A percentile compares a stretch with the other conserved stretches of the same genome.
Evolutionary conservation across 306 rosid species (phyloP).

Genomic region (Amphicarpaea edgeworthii): DNA sequence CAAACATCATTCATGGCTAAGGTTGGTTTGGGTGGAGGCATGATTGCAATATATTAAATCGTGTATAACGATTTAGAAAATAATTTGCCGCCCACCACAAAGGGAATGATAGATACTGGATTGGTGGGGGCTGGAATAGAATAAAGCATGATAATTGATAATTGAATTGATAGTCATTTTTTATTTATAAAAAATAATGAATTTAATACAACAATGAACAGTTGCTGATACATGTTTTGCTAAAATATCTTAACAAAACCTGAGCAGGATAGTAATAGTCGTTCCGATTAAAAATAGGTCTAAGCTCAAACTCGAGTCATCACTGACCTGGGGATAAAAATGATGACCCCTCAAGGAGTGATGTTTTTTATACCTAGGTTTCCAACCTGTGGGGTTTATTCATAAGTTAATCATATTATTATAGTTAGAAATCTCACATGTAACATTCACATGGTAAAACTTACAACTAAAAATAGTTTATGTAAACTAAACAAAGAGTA

Average conservation of each 20-base stretch:
- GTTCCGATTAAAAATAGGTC: too few species aligned
- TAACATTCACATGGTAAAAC: too few species aligned
- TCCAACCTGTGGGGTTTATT: too few species aligned
- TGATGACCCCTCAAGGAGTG: too few species aligned
- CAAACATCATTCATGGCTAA: conserved; percentile 30
- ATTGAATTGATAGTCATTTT: neutral
- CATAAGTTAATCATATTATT: too few species aligned
- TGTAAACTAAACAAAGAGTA: too few species aligned
- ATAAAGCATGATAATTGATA: neutral
- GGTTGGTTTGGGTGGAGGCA: conserved; percentile 7
- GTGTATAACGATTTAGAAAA: conserved; percentile 27
- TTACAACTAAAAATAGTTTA: too few species aligned
- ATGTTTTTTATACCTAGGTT: too few species aligned
- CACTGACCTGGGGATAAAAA: too few species aligned
- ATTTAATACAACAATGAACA: conserved; percentile 28
- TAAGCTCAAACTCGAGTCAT: too few species aligned
- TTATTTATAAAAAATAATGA: neutral
- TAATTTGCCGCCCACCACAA: conserved; percentile 9
- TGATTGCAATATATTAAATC: conserved; percentile 9
- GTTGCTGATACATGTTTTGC: conserved; percentile 43
- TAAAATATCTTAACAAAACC: neutral
- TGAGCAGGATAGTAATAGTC: too few species aligned
- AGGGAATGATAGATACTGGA: neutral
- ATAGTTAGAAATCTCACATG: too few species aligned
- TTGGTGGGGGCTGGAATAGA: conserved; percentile 8